These are phyloP conservation scores for Gleditsia sinensis DNA, from an alignment of 306 rosid genomes.

Conservation along the genomic window DNA sequence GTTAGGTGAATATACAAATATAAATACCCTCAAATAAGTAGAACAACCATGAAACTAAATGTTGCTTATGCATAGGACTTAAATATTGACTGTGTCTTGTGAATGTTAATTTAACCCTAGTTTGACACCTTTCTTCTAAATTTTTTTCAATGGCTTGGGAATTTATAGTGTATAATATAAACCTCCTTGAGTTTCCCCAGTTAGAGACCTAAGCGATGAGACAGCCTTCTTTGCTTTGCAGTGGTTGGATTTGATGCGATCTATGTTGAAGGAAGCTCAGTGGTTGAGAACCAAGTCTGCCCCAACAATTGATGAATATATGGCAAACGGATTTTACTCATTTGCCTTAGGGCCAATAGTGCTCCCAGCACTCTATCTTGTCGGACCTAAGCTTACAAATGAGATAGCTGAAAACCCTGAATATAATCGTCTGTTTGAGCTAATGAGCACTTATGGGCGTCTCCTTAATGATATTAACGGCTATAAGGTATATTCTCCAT, in stretches of 20 bases:
- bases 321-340: slow-evolving; percentile 60
- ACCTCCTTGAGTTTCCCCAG: not conserved
- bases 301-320: slow-evolving; percentile 70
- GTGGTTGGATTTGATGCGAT: slow-evolving; percentile 68
- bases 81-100: not conserved
- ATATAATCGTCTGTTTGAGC: slow-evolving; percentile 45
- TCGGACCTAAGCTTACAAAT: slow-evolving; percentile 69
- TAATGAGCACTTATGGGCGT: slow-evolving; percentile 65
- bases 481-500: slow-evolving; percentile 49
- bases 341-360: slow-evolving; percentile 76
- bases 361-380: slow-evolving; percentile 69
- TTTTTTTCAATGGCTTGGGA: not conserved
- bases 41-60: slow-evolving; percentile 9
- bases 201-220: not conserved
- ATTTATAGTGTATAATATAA: not conserved
- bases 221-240: slow-evolving; percentile 40
- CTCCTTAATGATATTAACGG: slow-evolving; percentile 68
- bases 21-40: not conserved
- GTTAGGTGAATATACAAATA: not conserved
- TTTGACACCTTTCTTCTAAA: not conserved
- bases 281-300: slow-evolving; percentile 53
- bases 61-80: not conserved
- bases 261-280: slow-evolving; percentile 69
- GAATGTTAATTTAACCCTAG: not conserved
- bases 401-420: slow-evolving; percentile 43